These are phyloP conservation scores for Somion occarium DNA, from an alignment of 1,284 basidiomycete genomes.

Conservation along the genomic window DNA sequence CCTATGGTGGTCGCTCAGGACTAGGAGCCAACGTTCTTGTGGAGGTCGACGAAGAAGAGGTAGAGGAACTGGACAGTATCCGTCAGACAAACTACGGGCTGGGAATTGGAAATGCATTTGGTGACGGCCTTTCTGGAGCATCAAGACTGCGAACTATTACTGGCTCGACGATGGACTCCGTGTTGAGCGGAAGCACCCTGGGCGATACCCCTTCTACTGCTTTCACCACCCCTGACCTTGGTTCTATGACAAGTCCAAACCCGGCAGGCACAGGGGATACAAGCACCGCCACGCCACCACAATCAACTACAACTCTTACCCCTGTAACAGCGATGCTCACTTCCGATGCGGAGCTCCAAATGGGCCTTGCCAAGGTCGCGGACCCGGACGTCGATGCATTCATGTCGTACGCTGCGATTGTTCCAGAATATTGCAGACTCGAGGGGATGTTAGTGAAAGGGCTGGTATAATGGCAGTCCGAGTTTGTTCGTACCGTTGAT, in stretches of 20 bases:
- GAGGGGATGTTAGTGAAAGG: constrained; percentile 71
- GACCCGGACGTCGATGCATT: constrained; percentile 80
- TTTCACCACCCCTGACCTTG: constrained; percentile 61
- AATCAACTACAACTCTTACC: constrained; percentile 48
- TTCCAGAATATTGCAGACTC: constrained; percentile 75
- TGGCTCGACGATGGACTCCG: constrained; percentile 44
- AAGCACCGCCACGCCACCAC: constrained; percentile 16
- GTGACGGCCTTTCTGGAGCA: constrained; percentile 27
- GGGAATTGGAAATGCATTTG: constrained; percentile 29
- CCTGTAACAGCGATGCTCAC: constrained; percentile 69
- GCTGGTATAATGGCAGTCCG: constrained; percentile 32
- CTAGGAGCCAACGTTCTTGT: constrained; percentile 58
- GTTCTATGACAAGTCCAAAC: constrained; percentile 24
- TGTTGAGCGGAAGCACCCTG: constrained; percentile 30
- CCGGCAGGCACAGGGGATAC: constrained; percentile 29
- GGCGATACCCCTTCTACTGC: constrained; percentile 43
- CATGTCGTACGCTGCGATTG: constrained; percentile 76
- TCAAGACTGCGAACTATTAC: constrained; percentile 41
- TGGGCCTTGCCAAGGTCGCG: constrained; percentile 74
- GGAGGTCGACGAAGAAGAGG: constrained; percentile 74
- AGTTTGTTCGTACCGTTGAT: too few relatives aligned
- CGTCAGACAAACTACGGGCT: constrained; percentile 14
- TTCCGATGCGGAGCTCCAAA: constrained; percentile 62
- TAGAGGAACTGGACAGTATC: constrained; percentile 46
- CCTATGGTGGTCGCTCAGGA: constrained; percentile 46